phyloP scores from a whole-genome alignment of 371 early-diverging fungal species.

The Mortierella sp. region DNA sequence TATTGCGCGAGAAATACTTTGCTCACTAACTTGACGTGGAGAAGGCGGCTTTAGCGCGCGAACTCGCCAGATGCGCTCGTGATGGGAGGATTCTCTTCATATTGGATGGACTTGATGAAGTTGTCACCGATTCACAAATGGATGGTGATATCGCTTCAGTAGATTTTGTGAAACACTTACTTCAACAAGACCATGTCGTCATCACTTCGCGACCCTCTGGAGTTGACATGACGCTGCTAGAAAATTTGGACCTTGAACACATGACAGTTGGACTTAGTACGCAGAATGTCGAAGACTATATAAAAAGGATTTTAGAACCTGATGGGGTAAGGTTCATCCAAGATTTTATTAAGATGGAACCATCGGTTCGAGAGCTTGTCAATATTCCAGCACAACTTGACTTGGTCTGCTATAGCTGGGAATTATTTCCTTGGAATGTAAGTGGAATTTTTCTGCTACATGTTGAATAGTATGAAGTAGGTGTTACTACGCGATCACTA shows the following conservation, averaged over 20 bases:
- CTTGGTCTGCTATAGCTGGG: slow-evolving; percentile 32
- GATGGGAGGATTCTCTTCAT: slow-evolving; percentile 22
- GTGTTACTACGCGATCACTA: too few species aligned
- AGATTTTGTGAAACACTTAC: slow-evolving; percentile 2
- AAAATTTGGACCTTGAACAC: slow-evolving; percentile 24
- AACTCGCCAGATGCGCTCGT: too few species aligned
- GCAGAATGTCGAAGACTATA: slow-evolving; percentile 12
- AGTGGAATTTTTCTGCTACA: too few species aligned
- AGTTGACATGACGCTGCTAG: slow-evolving; percentile 6
- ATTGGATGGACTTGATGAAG: slow-evolving; percentile 24
- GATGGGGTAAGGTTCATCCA: slow-evolving; percentile 11
- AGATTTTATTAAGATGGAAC: slow-evolving; percentile 20
- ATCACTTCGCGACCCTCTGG: slow-evolving; percentile 37
- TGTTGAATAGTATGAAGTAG: too few species aligned
- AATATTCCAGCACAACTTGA: slow-evolving; percentile 30
- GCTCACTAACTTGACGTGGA: not conserved
- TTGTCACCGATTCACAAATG: not conserved
- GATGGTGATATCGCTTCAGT: not conserved
- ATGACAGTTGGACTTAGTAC: slow-evolving; percentile 26
- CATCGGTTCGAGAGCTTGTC: slow-evolving; percentile 17
- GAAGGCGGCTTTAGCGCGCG: too few species aligned
- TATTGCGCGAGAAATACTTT: slow-evolving; percentile 9
- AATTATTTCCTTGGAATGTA: slow-evolving; percentile 24
- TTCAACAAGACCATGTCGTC: slow-evolving; percentile 9
- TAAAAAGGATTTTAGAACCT: slow-evolving; percentile 9